Percentiles rank a stretch among this genome's conserved stretches.
phyloP scores from a whole-genome alignment of 2,329 filamentous ascomycete species.

The Alternaria gansuensis region DNA sequence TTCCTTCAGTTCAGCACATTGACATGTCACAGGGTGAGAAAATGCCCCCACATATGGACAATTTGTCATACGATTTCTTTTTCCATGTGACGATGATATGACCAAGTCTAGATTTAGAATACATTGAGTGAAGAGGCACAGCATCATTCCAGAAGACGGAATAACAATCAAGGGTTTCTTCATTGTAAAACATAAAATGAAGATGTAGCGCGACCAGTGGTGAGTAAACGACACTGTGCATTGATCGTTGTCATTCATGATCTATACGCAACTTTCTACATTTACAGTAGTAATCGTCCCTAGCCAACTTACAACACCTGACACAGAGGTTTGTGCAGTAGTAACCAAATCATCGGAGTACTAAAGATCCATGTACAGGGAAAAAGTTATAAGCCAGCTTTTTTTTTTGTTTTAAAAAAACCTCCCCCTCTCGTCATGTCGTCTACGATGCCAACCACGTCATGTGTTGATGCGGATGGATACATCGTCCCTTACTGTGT shows the following conservation, averaged over 20 bases:
- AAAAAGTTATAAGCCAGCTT: neutral
- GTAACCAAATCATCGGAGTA: neutral
- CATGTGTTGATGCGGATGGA: neutral
- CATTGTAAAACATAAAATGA: neutral
- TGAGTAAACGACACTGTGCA: neutral
- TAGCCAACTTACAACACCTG: neutral
- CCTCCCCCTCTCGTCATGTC: neutral
- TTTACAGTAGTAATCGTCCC: neutral
- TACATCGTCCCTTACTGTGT: neutral
- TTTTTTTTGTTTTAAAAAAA: neutral
- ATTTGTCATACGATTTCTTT: no score
- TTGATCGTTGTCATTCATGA: conserved; percentile 1
- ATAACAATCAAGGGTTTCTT: neutral
- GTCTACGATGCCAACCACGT: neutral
- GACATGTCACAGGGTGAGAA: neutral
- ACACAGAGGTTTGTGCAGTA: neutral
- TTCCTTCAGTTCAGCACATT: neutral
- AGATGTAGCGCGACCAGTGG: neutral
- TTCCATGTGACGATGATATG: neutral
- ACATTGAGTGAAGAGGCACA: neutral
- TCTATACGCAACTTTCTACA: neutral
- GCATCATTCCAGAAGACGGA: neutral
- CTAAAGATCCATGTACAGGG: neutral
- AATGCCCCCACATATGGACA: neutral
- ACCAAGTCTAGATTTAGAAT: neutral